Percentiles rank a stretch among this genome's conserved stretches.
Evolutionary conservation across 495 filamentous ascomycete species (phyloP).

Genomic region (Aspergillus sclerotiicarbonarius): DNA sequence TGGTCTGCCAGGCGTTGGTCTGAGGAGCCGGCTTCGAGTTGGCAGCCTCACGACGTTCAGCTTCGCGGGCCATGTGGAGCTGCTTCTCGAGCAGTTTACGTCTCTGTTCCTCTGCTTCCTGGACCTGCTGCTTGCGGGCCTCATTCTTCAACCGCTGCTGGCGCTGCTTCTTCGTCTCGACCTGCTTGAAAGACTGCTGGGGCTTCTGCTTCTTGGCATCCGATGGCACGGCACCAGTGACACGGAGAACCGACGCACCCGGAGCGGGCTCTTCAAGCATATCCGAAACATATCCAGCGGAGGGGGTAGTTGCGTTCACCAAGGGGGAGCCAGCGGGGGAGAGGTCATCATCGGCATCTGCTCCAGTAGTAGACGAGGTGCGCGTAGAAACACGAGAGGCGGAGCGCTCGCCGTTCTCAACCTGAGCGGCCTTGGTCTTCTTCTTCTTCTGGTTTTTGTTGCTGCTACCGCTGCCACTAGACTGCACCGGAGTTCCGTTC

Average conservation of each 20-base stretch:
- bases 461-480: constrained; percentile 26
- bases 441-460: constrained; percentile 58
- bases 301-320: constrained; percentile 47
- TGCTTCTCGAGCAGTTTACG: constrained; percentile 73
- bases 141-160: constrained; percentile 83
- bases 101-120: constrained; percentile 71
- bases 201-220: constrained; percentile 68
- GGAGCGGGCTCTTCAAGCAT: constrained; percentile 76
- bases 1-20: constrained; percentile 61
- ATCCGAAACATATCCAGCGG: constrained; percentile 67
- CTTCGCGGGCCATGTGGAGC: constrained; percentile 71
- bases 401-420: constrained; percentile 43
- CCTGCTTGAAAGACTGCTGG: constrained; percentile 52
- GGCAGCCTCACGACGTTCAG: constrained; percentile 67
- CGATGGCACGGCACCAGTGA: constrained; percentile 63
- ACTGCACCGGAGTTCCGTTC: constrained; percentile 54
- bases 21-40: constrained; percentile 65
- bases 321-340: constrained; percentile 62
- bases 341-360: constrained; percentile 79
- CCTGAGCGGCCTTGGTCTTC: constrained; percentile 47
- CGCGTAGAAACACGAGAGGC: constrained; percentile 45
- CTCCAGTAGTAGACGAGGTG: constrained; percentile 70
- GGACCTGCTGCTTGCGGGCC: constrained; percentile 64
- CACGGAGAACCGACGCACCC: constrained; percentile 71
- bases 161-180: constrained; percentile 86